phyloP scores from a whole-genome alignment of 1,139 yeast species.

The Kodamaea sp. region DNA sequence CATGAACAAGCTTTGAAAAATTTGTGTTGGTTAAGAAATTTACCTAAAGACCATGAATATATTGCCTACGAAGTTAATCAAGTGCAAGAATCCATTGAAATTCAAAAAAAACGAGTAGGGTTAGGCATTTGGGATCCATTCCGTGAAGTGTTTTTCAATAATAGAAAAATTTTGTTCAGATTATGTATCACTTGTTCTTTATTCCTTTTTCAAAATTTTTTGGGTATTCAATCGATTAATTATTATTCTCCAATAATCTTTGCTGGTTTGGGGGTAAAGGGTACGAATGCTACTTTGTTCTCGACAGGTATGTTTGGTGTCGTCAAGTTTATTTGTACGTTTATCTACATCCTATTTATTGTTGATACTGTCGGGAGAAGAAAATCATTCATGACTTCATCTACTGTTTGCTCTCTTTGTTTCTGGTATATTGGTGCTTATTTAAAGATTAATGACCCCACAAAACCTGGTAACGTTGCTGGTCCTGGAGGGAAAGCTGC shows the following conservation, averaged over 20 bases:
- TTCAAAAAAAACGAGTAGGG: conserved; percentile 31
- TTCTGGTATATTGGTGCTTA: conserved; percentile 46
- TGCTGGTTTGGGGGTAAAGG: conserved; percentile 36
- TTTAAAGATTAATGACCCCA: conserved; percentile 36
- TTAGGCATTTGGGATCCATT: conserved; percentile 39
- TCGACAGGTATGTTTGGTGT: conserved; percentile 45
- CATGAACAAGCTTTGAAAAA: conserved; percentile 34
- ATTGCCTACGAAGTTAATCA: conserved; percentile 33
- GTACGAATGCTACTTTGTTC: conserved; percentile 37
- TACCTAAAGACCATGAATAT: conserved; percentile 37
- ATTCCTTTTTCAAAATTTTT: conserved; percentile 41
- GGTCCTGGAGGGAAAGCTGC: conserved; percentile 46
- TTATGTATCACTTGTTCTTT: conserved; percentile 32
- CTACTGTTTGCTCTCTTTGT: conserved; percentile 35
- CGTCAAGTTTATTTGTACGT: conserved; percentile 37
- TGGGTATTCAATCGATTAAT: conserved; percentile 46
- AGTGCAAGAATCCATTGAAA: conserved; percentile 21
- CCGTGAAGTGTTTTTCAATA: conserved; percentile 30
- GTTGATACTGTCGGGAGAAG: conserved; percentile 41
- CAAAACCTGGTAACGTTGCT: conserved; percentile 31
- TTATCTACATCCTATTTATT: conserved; percentile 33
- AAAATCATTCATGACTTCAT: conserved; percentile 37
- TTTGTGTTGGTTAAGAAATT: conserved; percentile 36
- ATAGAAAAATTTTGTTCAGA: conserved; percentile 28
- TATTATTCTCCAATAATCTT: conserved; percentile 45